Evolutionary conservation across 1,284 basidiomycete genomes (phyloP).

Genomic region (Ganoderma boninense): DNA sequence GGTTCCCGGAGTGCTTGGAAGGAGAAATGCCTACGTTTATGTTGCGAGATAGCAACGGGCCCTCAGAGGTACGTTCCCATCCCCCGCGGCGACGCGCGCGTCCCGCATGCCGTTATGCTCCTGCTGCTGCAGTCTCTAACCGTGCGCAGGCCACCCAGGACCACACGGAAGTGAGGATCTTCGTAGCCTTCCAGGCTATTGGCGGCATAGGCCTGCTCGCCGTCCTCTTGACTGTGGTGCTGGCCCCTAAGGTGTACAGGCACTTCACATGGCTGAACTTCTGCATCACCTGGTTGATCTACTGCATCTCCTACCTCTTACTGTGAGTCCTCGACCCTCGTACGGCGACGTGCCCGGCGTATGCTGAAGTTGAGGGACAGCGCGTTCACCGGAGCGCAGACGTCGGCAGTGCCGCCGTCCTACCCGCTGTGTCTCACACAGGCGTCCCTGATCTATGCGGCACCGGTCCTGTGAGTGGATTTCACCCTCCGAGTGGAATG

Average conservation of each 20-base stretch:
- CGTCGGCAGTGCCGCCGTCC: slow-evolving; percentile 22
- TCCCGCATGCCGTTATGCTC: background rate
- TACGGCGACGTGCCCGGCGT: background rate
- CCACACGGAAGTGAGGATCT: slow-evolving; percentile 35
- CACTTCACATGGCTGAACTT: slow-evolving; percentile 48
- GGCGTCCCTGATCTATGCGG: slow-evolving; percentile 43
- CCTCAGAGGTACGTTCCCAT: background rate
- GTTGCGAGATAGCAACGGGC: background rate
- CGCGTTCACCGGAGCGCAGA: slow-evolving; percentile 31
- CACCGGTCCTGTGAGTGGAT: slow-evolving; percentile 42
- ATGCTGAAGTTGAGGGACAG: slow-evolving; percentile 5
- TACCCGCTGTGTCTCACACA: slow-evolving; percentile 42
- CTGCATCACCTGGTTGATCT: slow-evolving; percentile 46
- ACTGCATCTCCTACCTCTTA: slow-evolving; percentile 45
- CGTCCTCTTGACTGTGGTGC: slow-evolving; percentile 41
- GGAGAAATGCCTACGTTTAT: slow-evolving; percentile 1
- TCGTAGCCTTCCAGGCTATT: slow-evolving; percentile 42
- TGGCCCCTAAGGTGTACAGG: slow-evolving; percentile 40
- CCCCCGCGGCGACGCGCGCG: background rate
- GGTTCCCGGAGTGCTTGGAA: background rate
- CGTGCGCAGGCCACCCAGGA: slow-evolving; percentile 7
- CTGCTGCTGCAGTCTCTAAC: background rate
- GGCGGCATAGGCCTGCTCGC: slow-evolving; percentile 41
- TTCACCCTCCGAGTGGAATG: no score
- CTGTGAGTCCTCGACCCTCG: slow-evolving; percentile 28